phyloP scores from a whole-genome alignment of 2,329 filamentous ascomycete species.

The Capronia americana region DNA sequence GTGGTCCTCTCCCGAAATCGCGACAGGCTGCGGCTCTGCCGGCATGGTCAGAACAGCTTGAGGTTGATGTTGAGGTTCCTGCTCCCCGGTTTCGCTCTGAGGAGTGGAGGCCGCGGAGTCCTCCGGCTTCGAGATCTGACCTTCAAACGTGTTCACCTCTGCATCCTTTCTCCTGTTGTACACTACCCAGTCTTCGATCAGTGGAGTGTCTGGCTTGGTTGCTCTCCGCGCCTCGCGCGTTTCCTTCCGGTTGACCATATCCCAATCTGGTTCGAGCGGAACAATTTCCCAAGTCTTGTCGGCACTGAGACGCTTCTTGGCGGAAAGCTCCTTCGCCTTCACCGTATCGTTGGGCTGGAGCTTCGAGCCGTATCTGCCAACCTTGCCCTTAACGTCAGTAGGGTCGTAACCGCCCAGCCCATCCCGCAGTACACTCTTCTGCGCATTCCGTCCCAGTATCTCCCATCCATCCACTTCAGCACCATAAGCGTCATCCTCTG shows the following conservation, averaged over 20 bases:
- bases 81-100: not conserved
- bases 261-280: slow-evolving; percentile 5
- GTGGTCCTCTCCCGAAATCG: not conserved
- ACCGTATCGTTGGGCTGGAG: not conserved
- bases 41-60: not conserved
- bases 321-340: not conserved
- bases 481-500: not conserved
- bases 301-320: not conserved
- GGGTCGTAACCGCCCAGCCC: not conserved
- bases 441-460: not conserved
- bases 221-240: not conserved
- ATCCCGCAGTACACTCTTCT: not conserved
- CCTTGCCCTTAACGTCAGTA: not conserved
- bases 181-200: slow-evolving; percentile 1
- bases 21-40: no score
- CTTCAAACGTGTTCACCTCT: not conserved
- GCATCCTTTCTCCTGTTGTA: not conserved
- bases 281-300: slow-evolving; percentile 10
- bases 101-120: no score
- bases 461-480: not conserved
- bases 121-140: not conserved
- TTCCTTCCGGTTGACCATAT: slow-evolving; percentile 5
- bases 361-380: no score
- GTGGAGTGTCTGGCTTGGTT: not conserved
- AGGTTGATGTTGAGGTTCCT: not conserved